Conservation (phyloP, 192 early-diverging fungal species). For the Paraglomus brasilianum region DNA sequence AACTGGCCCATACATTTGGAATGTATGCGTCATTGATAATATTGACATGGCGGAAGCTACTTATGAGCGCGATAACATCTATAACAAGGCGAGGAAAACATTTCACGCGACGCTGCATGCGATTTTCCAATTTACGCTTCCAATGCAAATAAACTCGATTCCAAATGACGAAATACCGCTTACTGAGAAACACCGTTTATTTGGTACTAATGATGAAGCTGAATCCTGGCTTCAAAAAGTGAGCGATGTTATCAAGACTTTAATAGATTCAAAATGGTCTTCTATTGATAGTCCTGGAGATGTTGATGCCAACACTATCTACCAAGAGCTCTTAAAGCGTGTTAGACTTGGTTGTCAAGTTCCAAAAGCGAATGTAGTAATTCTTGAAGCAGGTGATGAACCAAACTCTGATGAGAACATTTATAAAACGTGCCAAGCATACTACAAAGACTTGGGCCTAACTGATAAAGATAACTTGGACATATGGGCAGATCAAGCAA, state of each 20-base stretch:
- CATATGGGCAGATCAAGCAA: background rate
- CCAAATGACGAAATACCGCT: background rate
- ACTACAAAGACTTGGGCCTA: conserved; percentile 5
- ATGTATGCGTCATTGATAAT: conserved; percentile 15
- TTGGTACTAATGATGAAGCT: no score
- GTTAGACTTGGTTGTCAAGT: background rate
- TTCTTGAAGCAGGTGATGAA: conserved; percentile 2
- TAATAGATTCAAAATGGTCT: no score
- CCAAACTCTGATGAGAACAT: background rate
- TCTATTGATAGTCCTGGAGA: background rate
- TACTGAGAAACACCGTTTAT: no score
- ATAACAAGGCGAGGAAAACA: background rate
- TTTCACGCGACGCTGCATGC: conserved; percentile 1
- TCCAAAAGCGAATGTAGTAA: background rate
- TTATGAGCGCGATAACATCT: conserved; percentile 13
- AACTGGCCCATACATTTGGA: conserved; percentile 2
- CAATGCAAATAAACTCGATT: background rate
- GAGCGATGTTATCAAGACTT: no score
- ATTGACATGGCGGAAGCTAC: conserved; percentile 10
- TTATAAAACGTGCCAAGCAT: background rate
- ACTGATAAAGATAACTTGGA: background rate
- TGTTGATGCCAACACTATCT: background rate
- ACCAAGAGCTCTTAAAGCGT: background rate
- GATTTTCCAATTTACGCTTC: conserved; percentile 4
- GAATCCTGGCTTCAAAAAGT: no score